A percentile compares a stretch with the other conserved stretches of the same genome.
Conservation (phyloP, 2,329 filamentous ascomycete species). For the Hypomyces rosellus region DNA sequence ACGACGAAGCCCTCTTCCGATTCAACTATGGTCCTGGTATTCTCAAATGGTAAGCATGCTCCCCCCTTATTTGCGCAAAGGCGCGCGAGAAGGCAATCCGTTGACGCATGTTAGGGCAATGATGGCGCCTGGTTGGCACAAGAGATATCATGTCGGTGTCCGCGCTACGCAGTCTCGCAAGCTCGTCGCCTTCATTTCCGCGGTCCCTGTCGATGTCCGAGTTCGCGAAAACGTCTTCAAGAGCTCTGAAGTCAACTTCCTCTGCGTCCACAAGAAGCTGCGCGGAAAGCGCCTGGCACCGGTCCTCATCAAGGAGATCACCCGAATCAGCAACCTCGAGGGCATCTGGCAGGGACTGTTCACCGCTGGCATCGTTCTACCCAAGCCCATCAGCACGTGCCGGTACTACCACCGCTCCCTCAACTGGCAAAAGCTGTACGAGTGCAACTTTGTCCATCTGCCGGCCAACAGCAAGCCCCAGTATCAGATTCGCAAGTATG, state of each 20-base stretch:
- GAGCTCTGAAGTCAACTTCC: slow-evolving; percentile 93
- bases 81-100: not conserved
- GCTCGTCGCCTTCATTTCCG: slow-evolving; percentile 92
- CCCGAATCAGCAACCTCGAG: slow-evolving; percentile 78
- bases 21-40: slow-evolving; percentile 93
- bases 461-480: slow-evolving; percentile 77
- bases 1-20: slow-evolving; percentile 93
- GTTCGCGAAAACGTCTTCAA: slow-evolving; percentile 70
- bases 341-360: slow-evolving; percentile 94
- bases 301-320: slow-evolving; percentile 96
- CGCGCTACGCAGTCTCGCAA: slow-evolving; percentile 76
- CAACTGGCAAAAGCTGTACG: slow-evolving; percentile 94
- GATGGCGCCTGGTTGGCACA: slow-evolving; percentile 89
- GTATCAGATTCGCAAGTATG: slow-evolving; percentile 80
- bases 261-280: slow-evolving; percentile 97
- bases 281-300: slow-evolving; percentile 87
- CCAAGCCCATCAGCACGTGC: slow-evolving; percentile 86
- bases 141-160: slow-evolving; percentile 92
- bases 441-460: slow-evolving; percentile 87
- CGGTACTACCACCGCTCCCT: slow-evolving; percentile 92
- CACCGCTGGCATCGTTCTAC: slow-evolving; percentile 85
- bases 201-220: slow-evolving; percentile 76
- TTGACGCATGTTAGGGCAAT: slow-evolving; percentile 60
- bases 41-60: slow-evolving; percentile 66
- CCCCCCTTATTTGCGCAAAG: not conserved